Base-by-base conservation (phyloP, 1,284 basidiomycete species). In the Sporisorium reilianum region DNA sequence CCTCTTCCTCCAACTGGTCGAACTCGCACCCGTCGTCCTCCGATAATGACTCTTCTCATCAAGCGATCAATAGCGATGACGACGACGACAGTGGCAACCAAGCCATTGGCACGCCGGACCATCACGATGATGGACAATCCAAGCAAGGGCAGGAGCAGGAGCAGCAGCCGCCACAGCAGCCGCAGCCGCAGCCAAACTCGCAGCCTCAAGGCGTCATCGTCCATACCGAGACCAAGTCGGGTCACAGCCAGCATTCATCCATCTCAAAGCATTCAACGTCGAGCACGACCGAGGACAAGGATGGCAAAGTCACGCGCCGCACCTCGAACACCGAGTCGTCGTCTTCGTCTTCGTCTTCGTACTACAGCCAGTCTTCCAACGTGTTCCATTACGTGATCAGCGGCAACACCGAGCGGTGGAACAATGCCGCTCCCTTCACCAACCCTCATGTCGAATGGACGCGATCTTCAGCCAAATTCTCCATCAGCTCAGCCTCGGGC, bases 401-500 rank as follows among this genome's bases (percentile, higher is more conserved):
- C 30, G 61, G 66, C 52, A 57, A 69, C 28, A 20, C 38, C 5
- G 50, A 69, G 14, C 30, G 57, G 20, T 46, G 53, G 8, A 28
- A 20, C 51, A 70, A 64, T 12, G 14, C 42, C 2, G 65, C 65
- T n/a, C 71, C 71, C 18, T 74, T 74, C 20, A 30, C 45, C 6
- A 44, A 68, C 12, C 58, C 45, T 28, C 46, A 58, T 12, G 49
- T 74, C 16, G 44, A 68, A 12, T 74, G 71, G 71, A 66, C 30
- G 22, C 28, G 58, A n/a, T 44, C 64, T 16, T 34, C 25, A 5
- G 44, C 46, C 20, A 38, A 46, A 14, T 34, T 50, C 12, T 22
- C 61, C 3, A n/a, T 52, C 36, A 45, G 38, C 18, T 28, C 59
- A 12, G 41, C 49, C 23, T 42, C 18, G 8, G 66, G 63, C 4